A percentile compares a stretch with the other conserved stretches of the same genome.
Evolutionary conservation across 164 flowering plant species (phyloP).

Genomic region (Nymphaea thermarum): DNA sequence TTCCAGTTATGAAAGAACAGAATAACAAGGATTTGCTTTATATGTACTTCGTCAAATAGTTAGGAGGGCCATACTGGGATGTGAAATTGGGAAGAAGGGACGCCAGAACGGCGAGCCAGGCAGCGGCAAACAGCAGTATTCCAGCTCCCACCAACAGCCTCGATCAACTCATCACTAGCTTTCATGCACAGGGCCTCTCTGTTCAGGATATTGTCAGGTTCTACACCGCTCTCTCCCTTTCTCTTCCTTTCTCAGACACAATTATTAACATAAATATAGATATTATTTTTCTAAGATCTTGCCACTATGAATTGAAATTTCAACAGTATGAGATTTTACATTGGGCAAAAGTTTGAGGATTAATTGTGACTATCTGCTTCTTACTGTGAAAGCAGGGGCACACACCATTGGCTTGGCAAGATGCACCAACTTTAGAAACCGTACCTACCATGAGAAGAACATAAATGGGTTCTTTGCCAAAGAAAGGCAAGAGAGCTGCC

Average conservation of each 20-base stretch:
- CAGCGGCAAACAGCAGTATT: constrained; percentile 13
- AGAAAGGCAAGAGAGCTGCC: constrained; percentile 31
- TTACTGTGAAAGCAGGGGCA: not conserved
- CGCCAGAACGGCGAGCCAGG: constrained; percentile 13
- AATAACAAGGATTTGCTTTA: not conserved
- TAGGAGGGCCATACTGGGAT: constrained; percentile 10
- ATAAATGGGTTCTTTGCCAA: constrained; percentile 32
- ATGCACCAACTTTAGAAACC: constrained; percentile 40
- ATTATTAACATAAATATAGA: not conserved
- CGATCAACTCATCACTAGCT: constrained; percentile 8
- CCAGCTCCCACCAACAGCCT: constrained; percentile 14
- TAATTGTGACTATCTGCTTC: not conserved
- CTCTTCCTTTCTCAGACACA: not conserved
- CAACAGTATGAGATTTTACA: not conserved
- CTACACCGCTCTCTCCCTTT: not conserved
- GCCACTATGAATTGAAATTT: not conserved
- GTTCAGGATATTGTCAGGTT: constrained; percentile 2
- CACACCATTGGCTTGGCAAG: constrained; percentile 71
- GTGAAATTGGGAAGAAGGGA: constrained; percentile 15
- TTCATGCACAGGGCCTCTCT: constrained; percentile 9
- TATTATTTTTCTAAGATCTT: not conserved
- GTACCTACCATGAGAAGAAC: constrained; percentile 55
- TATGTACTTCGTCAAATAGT: constrained; percentile 1
- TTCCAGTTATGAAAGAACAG: not conserved
- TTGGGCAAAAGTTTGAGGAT: not conserved